Percentiles rank a stretch among this genome's conserved stretches.
Conservation (phyloP, 768 basidiomycete species). For the Amyloporia xantha region DNA sequence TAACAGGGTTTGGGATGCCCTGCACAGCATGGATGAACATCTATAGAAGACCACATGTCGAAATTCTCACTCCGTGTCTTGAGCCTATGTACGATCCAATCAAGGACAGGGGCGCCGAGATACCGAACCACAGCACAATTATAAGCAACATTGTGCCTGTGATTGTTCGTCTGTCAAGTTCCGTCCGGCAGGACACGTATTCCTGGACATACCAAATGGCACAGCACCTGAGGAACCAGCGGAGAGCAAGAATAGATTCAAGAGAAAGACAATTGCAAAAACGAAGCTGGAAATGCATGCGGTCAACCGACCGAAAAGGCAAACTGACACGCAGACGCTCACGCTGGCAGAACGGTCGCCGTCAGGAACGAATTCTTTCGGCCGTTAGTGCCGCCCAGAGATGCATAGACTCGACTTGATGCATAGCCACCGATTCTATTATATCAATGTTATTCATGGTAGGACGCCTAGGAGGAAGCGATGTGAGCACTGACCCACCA, state of each 20-base stretch:
- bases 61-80: conserved; percentile 50
- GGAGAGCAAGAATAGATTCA: conserved; percentile 82
- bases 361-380: conserved; percentile 83
- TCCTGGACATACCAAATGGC: conserved; percentile 64
- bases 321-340: too few relatives aligned
- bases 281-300: conserved; percentile 51
- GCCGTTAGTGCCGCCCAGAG: conserved; percentile 72
- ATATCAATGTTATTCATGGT: too few relatives aligned
- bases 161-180: neutral
- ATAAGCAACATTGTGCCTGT: conserved; percentile 80
- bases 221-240: conserved; percentile 92
- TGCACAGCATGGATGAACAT: conserved; percentile 21
- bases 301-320: too few relatives aligned
- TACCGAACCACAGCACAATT: conserved; percentile 86
- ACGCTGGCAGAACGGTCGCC: conserved; percentile 86
- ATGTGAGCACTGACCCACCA: conserved; percentile 49
- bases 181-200: neutral
- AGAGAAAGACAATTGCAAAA: conserved; percentile 80
- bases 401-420: conserved; percentile 75
- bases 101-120: conserved; percentile 84
- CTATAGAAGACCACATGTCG: neutral
- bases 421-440: conserved; percentile 81
- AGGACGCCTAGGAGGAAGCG: conserved; percentile 6
- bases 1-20: conserved; percentile 74
- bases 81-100: conserved; percentile 84